Conservation (phyloP, 495 filamentous ascomycete genomes). For the Penicillium herquei region DNA sequence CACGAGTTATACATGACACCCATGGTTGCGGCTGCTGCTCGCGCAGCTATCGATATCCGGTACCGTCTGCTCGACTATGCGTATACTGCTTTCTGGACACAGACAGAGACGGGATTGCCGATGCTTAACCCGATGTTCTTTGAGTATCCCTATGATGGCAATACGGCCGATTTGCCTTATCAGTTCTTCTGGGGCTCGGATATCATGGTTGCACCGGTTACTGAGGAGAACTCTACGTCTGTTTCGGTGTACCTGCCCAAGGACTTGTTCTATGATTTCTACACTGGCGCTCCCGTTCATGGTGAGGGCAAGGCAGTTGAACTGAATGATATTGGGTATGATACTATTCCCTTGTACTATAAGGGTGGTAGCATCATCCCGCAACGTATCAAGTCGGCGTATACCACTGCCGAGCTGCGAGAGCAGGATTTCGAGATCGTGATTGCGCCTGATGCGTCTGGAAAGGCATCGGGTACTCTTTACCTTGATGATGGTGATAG, state of each 20-base stretch:
- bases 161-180: conserved; percentile 55
- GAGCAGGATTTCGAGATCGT: conserved; percentile 65
- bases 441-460: conserved; percentile 55
- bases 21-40: conserved; percentile 59
- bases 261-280: conserved; percentile 75
- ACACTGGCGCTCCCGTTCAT: conserved; percentile 53
- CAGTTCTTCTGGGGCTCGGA: conserved; percentile 74
- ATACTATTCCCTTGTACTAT: conserved; percentile 68
- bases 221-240: conserved; percentile 58
- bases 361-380: conserved; percentile 69
- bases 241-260: conserved; percentile 73
- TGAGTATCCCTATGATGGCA: conserved; percentile 64
- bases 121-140: conserved; percentile 67
- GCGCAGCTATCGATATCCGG: conserved; percentile 70
- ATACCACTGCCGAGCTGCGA: conserved; percentile 67
- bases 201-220: conserved; percentile 70
- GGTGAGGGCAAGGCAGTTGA: conserved; percentile 53
- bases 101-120: conserved; percentile 62
- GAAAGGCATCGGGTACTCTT: conserved; percentile 47
- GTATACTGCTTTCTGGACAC: conserved; percentile 67
- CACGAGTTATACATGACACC: conserved; percentile 80
- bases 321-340: conserved; percentile 47
- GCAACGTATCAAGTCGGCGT: conserved; percentile 54
- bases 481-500: conserved; percentile 62
- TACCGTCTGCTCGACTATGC: conserved; percentile 78